These are phyloP conservation scores for Linnemannia hyalina DNA, from an alignment of 192 early-diverging fungal genomes.

Conservation along the genomic window DNA sequence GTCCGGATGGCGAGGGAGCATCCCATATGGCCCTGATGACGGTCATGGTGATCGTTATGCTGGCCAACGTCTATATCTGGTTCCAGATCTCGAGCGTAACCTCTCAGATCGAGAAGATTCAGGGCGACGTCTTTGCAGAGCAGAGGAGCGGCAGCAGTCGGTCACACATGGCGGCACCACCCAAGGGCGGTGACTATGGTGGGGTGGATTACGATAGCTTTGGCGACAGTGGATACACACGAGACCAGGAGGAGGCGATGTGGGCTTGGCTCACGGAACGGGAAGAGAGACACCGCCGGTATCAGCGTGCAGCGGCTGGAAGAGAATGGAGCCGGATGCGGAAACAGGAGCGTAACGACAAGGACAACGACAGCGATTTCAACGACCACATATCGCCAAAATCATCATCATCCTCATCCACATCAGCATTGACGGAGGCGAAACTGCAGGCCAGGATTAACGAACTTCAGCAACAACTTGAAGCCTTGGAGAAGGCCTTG, in stretches of 20 bases:
- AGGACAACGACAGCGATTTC: constrained; percentile 13
- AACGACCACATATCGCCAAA: constrained; percentile 1
- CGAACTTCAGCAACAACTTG: constrained; percentile 43
- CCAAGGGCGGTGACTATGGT: not conserved
- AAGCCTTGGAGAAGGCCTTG: constrained; percentile 10
- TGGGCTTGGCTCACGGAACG: constrained; percentile 56
- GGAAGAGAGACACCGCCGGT: constrained; percentile 37
- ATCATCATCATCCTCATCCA: constrained; percentile 6
- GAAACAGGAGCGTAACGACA: not conserved
- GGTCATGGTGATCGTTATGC: constrained; percentile 33
- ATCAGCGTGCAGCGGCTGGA: constrained; percentile 11
- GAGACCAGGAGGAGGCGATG: constrained; percentile 53
- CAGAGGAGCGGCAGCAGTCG: not conserved
- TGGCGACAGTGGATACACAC: constrained; percentile 10
- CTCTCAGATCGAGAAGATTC: constrained; percentile 49
- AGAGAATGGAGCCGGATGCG: not conserved
- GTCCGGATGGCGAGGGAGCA: constrained; percentile 7
- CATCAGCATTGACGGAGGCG: constrained; percentile 19
- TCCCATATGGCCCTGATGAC: constrained; percentile 30
- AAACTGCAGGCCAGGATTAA: constrained; percentile 40
- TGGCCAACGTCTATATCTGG: constrained; percentile 55
- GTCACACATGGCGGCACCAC: not conserved
- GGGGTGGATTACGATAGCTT: not conserved
- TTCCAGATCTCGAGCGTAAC: constrained; percentile 49
- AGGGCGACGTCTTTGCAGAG: constrained; percentile 18